Base-by-base conservation (phyloP, 140 eudicot species). In the Flaveria floridana region DNA sequence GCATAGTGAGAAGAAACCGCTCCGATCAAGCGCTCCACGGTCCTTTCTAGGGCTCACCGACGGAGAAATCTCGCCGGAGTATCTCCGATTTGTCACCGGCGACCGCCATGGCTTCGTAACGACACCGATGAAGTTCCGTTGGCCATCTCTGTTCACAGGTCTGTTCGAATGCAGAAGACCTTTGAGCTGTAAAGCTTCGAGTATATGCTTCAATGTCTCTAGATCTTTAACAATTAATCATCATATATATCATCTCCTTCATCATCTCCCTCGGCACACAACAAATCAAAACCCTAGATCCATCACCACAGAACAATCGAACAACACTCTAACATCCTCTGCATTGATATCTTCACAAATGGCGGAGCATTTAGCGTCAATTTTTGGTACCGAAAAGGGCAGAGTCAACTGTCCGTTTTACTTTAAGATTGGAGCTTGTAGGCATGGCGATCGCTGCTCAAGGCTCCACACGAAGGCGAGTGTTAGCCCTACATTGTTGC, bases 361-460 rank as follows among this genome's bases (percentile, higher is more conserved):
- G 89, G 89, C 89, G 68, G 89, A 85, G 30, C 89, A 85, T 58
- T 58, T 85, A 74, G 89, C 89, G 0, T 85, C 89, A 34, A 82
- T 85, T 0, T 85, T 82, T 53, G 89, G 89, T 7, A 85, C 89
- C 4, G 87, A 85, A 58, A 85, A 85, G 73, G 89, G 82, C 77
- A 37, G 89, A 30, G 89, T 85, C 39, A 85, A 82, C 21, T 85
- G 89, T 48, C 89, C 89, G 5, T 85, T 82, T 15, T 82, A 82
- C 69, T 85, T 85, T 63, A 85, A 85, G 53, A 82, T 85, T n/a
- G 89, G 89, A n/a, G 89, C 89, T 2, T 85, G 89, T 50, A 65
- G 87, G 30, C 89, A 85, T 70, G 89, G 89, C 67, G 89, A 85
- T 28, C 89, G 89, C 0, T 85, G 89, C 44, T 85, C 89, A 2